Percentiles rank a stretch among this genome's conserved stretches.
phyloP scores from a whole-genome alignment of 2,329 filamentous ascomycete genomes.

The Beauveria bassiana region DNA sequence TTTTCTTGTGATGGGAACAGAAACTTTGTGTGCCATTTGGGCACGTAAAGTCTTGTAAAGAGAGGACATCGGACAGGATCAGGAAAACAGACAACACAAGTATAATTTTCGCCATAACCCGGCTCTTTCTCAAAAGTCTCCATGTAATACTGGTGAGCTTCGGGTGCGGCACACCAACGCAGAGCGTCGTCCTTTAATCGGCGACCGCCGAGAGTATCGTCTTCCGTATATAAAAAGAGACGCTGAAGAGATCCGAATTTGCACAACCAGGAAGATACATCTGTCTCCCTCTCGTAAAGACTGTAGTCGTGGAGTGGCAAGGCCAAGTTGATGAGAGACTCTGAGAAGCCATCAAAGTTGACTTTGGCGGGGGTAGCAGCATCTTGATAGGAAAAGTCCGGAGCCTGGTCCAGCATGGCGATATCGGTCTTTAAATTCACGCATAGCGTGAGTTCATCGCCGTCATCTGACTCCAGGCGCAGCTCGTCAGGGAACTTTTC shows the following conservation, averaged over 20 bases:
- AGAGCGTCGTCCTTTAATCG: slow-evolving; percentile 14
- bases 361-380: slow-evolving; percentile 9
- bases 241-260: slow-evolving; percentile 16
- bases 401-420: slow-evolving; percentile 16
- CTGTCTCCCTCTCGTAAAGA: neutral
- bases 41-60: slow-evolving; percentile 21
- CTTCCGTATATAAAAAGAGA: slow-evolving; percentile 19
- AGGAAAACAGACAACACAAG: slow-evolving; percentile 26
- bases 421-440: slow-evolving; percentile 27
- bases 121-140: slow-evolving; percentile 20
- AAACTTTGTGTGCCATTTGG: slow-evolving; percentile 11
- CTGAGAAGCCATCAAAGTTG: slow-evolving; percentile 21
- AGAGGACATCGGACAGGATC: slow-evolving; percentile 22
- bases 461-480: slow-evolving; percentile 17
- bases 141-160: slow-evolving; percentile 20
- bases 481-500: slow-evolving; percentile 26
- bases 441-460: slow-evolving; percentile 19
- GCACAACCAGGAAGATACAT: slow-evolving; percentile 1
- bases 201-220: neutral
- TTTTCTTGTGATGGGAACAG: neutral
- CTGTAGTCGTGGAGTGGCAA: slow-evolving; percentile 10
- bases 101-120: slow-evolving; percentile 19
- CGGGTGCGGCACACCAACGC: slow-evolving; percentile 26
- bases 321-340: slow-evolving; percentile 23
- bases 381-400: neutral